Base-by-base conservation (phyloP, 2,329 filamentous ascomycete species). In the Colletotrichum eleusines region DNA sequence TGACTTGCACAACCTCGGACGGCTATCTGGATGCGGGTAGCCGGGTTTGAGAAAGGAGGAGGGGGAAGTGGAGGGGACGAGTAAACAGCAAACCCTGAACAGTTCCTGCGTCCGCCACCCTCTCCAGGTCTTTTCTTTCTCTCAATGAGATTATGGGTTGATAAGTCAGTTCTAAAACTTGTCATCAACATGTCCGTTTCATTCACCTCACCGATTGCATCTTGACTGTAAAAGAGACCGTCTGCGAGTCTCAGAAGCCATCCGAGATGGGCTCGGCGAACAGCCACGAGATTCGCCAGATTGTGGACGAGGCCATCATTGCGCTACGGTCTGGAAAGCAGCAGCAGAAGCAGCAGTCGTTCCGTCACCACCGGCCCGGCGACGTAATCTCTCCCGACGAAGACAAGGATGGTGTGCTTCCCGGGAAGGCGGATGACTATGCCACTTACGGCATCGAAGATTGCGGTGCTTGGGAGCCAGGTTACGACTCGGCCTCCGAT, bases 241-340 rank as follows among this genome's bases (percentile, higher is more conserved):
- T 5, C n/a, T 55, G 2, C 14, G 26, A 6, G 26, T 20, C 53
- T 23, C 28, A 23, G 35, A 38, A 18, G 6, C n/a, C 46, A 51
- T n/a, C 16, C 33, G 18, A 35, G 18, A 67, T 71, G 64, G 51
- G 67, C n/a, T 26, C 63, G 9, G 48, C 67, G 14, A 70, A 20
- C 33, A 66, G 67, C n/a, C 62, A 48, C 11, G 62, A 70, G 5
- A 50, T 70, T 20, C 62, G 62, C 11, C 46, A 66, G 18, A 61
- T 70, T 14, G 62, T 66, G 3, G 67, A 66, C 55, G 48, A 66
- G 20, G 40, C 54, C 23, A 31, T 66, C 11, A 40, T 66, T 6
- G 31, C 67, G 9, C 62, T 70, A 16, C 62, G 46, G 31, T 40
- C 46, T 3, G 67, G 53, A 38, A 61, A 50, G 20, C 46, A n/a